Conservation (phyloP, 192 early-diverging fungal genomes). For the Gamsiella multidivaricata region DNA sequence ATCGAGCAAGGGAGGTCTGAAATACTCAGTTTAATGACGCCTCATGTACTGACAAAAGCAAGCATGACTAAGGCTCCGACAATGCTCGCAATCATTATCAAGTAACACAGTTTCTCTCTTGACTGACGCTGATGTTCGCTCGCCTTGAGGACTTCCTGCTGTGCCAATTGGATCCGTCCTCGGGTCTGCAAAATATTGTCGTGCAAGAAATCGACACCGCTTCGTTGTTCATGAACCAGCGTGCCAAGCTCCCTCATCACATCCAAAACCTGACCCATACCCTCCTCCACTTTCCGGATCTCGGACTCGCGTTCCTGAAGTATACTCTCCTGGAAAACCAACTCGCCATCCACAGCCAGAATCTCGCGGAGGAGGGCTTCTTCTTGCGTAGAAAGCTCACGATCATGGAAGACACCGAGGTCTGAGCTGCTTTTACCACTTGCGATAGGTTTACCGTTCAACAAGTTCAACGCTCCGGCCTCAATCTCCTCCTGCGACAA, state of each 20-base stretch:
- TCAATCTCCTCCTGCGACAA: constrained; percentile 31
- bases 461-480: constrained; percentile 5
- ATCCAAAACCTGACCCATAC: constrained; percentile 36
- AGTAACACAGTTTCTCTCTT: constrained; percentile 39
- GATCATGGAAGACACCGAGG: constrained; percentile 24
- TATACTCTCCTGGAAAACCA: constrained; percentile 36
- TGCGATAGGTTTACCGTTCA: neutral
- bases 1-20: neutral
- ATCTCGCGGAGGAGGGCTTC: constrained; percentile 29
- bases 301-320: constrained; percentile 42
- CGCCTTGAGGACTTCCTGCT: constrained; percentile 45
- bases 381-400: constrained; percentile 47
- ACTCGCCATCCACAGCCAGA: constrained; percentile 36
- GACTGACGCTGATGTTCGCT: constrained; percentile 44
- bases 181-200: constrained; percentile 45
- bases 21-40: neutral
- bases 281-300: constrained; percentile 39
- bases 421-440: too few species aligned
- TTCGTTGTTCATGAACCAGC: constrained; percentile 35
- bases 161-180: constrained; percentile 26
- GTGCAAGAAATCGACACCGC: constrained; percentile 40
- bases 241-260: constrained; percentile 48
- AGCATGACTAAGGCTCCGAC: constrained; percentile 36
- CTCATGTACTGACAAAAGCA: constrained; percentile 26
- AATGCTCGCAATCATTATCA: constrained; percentile 34